Base-by-base conservation (phyloP, 305 asterid genomes). In the Euphrasia arctica region DNA sequence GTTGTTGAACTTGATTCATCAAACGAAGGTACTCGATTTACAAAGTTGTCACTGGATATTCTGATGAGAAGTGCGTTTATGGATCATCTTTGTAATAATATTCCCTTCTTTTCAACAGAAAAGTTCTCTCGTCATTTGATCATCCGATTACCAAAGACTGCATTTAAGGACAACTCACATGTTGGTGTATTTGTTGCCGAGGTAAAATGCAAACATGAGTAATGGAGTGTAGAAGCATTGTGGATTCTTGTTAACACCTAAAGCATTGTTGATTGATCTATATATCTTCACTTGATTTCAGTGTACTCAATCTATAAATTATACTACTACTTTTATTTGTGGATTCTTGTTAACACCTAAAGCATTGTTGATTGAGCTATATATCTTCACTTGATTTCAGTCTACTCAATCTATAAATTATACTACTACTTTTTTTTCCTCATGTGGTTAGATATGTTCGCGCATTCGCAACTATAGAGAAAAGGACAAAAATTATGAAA, bases 1-100 rank as follows among this genome's bases (percentile, higher is more conserved):
- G 72, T 84, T 36, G 77, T 87, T 41, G 98, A 92, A 77, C 97
- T 92, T 3, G 98, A 92, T 77, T 92, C 98, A 39, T 92, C 98
- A 31, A 87, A 90, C 25, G 75, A 81, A 78, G 97, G 98, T 89
- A 80, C 54, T 70, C 12, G 10, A 25, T 59, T 72, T 72, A 48
- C 62, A 42, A 51, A 62, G 25, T 54, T 54, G 41, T 9, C 3
- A 45, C 39, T 12, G 32, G 48, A 1, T 42, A 57, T 43, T 63
- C 56, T 66, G 36, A 41, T 39, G 64, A 50, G 65, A 67, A 43
- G 29, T 34, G 50, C 43, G 42, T 36, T 50, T 2, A 51, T 22
- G 43, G 45, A 62, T 69, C 45, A 27, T 69, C 43, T 63, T 63
- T 70, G 15, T 50, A 51, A 28, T 32, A 25, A 9, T 27, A 48